Evolutionary conservation across 176 grass and related monocot species (phyloP), one percentile per base, ranked within the genome.

Genomic region (Ananas comosus): DNA sequence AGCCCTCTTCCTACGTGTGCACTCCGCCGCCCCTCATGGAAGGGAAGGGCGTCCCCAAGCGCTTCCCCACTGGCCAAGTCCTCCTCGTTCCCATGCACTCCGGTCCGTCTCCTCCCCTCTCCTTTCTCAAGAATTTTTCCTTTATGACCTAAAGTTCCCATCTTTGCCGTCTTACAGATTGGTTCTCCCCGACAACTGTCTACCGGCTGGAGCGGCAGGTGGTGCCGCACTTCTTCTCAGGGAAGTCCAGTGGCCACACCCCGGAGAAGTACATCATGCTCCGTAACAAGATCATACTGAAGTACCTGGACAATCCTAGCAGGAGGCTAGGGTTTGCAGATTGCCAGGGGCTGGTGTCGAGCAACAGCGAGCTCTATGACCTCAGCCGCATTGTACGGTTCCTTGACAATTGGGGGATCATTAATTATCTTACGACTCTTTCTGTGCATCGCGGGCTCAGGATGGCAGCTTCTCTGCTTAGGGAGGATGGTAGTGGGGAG

Each of bases 371-470:
- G 64, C 64, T 96, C 58, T 88, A 92, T 72, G 86, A 97, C 71
- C 77, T 97, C 48, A 90, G 86, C 75, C 85, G 94, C 33, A 90
- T 97, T 51, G 89, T 97, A 64, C 78, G 86, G 50, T 92, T 92
- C 82, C 79, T 97, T 67, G 94, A 97, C 29, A 82, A 86, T 17
- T 92, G 89, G 89, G 94, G 94, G 65, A 92, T 97, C 64, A 97
- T 97, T 72, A 97, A 97, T 75, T 92, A 97, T 77, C 82, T 90
- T 12, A 89, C 84, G 2, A 49, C 80, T 69, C 84, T 85, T 13
- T 86, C 82, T 1, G 89, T 92, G 68, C 89, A 88, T 71, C 76
- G 69, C 0, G 86, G 82, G 29, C 74, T 83, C 13, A 91, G 89
- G 73, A 81, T 86, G 82, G 84, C 94, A 73, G 79, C 84, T 12